These are phyloP conservation scores for Barbatosphaeria neglecta DNA, from an alignment of 495 filamentous ascomycete genomes.

Conservation along the genomic window DNA sequence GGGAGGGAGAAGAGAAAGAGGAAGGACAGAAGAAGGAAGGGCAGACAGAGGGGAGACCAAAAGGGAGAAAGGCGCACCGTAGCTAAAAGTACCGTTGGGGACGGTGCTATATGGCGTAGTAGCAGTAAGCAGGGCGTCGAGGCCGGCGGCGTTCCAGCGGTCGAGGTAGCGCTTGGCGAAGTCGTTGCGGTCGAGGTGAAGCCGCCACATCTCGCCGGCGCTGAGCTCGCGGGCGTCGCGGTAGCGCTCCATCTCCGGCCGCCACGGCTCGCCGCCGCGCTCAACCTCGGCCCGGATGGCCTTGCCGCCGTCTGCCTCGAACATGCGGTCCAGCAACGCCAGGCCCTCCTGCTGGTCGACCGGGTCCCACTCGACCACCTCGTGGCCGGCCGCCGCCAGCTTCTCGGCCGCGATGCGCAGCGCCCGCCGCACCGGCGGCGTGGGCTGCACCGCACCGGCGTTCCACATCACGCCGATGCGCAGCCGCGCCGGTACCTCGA, in stretches of 20 bases:
- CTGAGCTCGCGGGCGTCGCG: constrained; percentile 24
- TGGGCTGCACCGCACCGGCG: constrained; percentile 68
- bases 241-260: constrained; percentile 20
- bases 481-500: constrained; percentile 41
- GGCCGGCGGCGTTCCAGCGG: constrained; percentile 56
- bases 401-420: constrained; percentile 50
- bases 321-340: constrained; percentile 58
- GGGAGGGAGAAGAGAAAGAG: no score
- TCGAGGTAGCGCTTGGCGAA: constrained; percentile 63
- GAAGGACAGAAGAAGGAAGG: no score
- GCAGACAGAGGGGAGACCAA: background rate
- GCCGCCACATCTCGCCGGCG: constrained; percentile 69
- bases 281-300: constrained; percentile 63
- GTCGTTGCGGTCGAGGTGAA: constrained; percentile 55
- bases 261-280: constrained; percentile 43
- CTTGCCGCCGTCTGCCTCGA: constrained; percentile 67
- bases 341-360: constrained; percentile 51
- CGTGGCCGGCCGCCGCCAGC: constrained; percentile 58
- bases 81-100: constrained; percentile 68
- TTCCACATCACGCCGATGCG: constrained; percentile 59
- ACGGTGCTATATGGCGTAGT: constrained; percentile 60
- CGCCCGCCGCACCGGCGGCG: constrained; percentile 68
- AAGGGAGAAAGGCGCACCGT: constrained; percentile 29
- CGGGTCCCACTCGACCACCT: constrained; percentile 52
- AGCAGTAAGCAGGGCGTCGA: constrained; percentile 63